Evolutionary conservation across 345 rosid species (phyloP), one percentile per base, ranked within the genome.

Genomic region (Lagerstroemia speciosa): DNA sequence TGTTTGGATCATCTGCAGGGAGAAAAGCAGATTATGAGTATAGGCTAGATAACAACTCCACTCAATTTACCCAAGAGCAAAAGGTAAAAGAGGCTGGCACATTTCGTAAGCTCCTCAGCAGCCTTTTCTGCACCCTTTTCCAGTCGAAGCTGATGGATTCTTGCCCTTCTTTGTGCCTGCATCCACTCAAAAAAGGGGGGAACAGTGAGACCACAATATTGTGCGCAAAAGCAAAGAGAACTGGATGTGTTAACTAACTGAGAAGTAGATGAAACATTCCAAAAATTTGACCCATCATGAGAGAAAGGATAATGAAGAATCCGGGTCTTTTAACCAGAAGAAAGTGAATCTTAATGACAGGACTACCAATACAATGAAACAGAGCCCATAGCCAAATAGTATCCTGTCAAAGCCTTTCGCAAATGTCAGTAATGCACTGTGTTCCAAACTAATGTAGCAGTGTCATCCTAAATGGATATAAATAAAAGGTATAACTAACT

Each of bases 121-220:
- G 90, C 95, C 83, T 85, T 86, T 78, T 87, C 93, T 20, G 86
- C 86, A 55, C 99, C 97, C 78, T 88, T 94, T 79, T 91, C 93
- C 29, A 94, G 78, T 63, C 93, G 77, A 67, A 84, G 71, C 65
- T 82, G 72, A 72, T 94, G 99, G 71, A 94, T 85, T 78, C 97
- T 83, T 62, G 87, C 96, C 72, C 83, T 88, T 73, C 88, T 83
- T 78, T 94, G 83, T 31, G 74, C 69, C 99, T 94, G 79, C 16
- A 75, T 34, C 19, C 69, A 66, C 15, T 20, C 62, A 69, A 58
- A 24, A 22, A 1, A 32, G 58, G 14, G 58, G 14, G 29, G 24
- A 61, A 60, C 45, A 31, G 30, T 15, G 58, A 67, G 48, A 71
- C 36, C 46, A 53, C 8, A 33, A 37, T 29, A 24, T 19, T 17